phyloP scores from a whole-genome alignment of 1,139 yeast genomes.

The Ogataea hybrid region DNA sequence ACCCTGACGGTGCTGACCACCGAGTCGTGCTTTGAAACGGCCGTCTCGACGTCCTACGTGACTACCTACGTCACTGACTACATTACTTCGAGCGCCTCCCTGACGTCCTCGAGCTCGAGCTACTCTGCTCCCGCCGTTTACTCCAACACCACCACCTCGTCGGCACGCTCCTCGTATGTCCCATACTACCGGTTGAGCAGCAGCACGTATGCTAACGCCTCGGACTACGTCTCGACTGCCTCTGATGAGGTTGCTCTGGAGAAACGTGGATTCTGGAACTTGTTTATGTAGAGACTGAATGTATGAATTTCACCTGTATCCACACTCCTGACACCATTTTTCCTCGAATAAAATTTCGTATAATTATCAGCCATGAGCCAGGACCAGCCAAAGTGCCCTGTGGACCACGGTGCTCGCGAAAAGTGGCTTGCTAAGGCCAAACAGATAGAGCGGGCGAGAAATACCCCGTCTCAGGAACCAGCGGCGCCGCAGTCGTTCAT shows the following conservation, averaged over 20 bases:
- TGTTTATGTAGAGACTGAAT: slow-evolving; percentile 8
- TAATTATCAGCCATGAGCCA: slow-evolving; percentile 19
- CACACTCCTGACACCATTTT: slow-evolving; percentile 1
- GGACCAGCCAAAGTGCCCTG: slow-evolving; percentile 55
- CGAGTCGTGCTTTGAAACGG: slow-evolving; percentile 29
- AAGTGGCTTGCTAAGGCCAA: slow-evolving; percentile 50
- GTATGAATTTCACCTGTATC: neutral
- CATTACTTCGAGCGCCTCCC: slow-evolving; percentile 4
- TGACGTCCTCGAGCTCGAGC: slow-evolving; percentile 7
- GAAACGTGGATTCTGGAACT: slow-evolving; percentile 21
- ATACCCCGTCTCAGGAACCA: neutral
- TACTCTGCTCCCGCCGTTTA: slow-evolving; percentile 1
- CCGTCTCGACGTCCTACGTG: slow-evolving; percentile 24
- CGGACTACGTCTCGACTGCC: slow-evolving; percentile 12
- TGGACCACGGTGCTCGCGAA: slow-evolving; percentile 58
- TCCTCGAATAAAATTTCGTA: slow-evolving; percentile 15
- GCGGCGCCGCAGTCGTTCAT: neutral
- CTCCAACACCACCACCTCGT: slow-evolving; percentile 1
- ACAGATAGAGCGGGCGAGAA: slow-evolving; percentile 19
- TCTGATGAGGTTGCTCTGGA: slow-evolving; percentile 10
- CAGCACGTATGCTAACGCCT: slow-evolving; percentile 9
- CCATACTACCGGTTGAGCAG: slow-evolving; percentile 10
- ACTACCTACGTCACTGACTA: slow-evolving; percentile 14
- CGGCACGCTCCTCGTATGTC: slow-evolving; percentile 5
- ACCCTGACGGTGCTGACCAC: slow-evolving; percentile 28